phyloP scores from a whole-genome alignment of 208 protist species.

The Eutreptiella sp. region DNA sequence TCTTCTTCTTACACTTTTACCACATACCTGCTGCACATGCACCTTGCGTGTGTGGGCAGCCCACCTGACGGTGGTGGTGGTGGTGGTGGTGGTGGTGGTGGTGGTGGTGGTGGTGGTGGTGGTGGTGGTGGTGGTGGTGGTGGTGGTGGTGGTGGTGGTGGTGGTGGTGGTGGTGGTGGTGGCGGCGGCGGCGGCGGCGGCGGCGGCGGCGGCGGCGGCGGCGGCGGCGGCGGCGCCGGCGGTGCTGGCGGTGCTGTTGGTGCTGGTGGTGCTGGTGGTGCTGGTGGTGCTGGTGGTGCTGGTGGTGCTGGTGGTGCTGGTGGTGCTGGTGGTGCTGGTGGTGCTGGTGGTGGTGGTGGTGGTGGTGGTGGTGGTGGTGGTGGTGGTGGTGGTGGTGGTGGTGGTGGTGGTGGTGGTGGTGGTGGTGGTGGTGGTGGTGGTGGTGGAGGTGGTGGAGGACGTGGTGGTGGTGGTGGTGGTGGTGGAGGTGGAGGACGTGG shows the following conservation, averaged over 20 bases:
- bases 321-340: neutral
- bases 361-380: slow-evolving; percentile 1
- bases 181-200: neutral
- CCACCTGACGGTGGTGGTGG: too few species aligned
- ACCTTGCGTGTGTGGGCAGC: too few species aligned
- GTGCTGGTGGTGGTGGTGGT: slow-evolving; percentile 1
- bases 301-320: neutral
- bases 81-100: slow-evolving; percentile 1
- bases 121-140: slow-evolving; percentile 1
- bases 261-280: too few species aligned
- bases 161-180: slow-evolving; percentile 1
- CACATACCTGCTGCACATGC: too few species aligned
- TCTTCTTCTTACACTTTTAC: too few species aligned
- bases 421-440: slow-evolving; percentile 1
- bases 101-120: slow-evolving; percentile 1
- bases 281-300: neutral
- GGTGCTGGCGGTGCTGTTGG: too few species aligned
- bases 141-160: slow-evolving; percentile 1
- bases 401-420: slow-evolving; percentile 1
- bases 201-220: neutral
- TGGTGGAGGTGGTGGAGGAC: neutral
- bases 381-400: slow-evolving; percentile 1
- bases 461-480: neutral
- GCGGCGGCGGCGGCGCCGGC: neutral
- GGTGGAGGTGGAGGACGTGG: neutral